These are phyloP conservation scores for Alternaria postmessia DNA, from an alignment of 2,329 filamentous ascomycete genomes.

Conservation along the genomic window DNA sequence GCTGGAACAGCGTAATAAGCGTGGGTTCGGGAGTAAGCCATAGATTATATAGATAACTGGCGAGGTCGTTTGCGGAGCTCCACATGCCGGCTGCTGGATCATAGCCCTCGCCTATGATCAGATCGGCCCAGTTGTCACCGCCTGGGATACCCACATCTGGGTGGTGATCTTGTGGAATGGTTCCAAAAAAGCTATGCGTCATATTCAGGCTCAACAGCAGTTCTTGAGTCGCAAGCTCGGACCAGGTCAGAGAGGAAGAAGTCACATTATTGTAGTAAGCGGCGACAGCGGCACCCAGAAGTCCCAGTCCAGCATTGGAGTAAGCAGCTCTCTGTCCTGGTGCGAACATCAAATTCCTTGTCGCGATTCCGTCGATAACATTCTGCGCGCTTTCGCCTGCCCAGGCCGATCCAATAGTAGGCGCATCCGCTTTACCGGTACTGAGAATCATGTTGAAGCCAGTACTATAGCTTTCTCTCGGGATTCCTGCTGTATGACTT, in stretches of 20 bases:
- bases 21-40: conserved; percentile 35
- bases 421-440: conserved; percentile 33
- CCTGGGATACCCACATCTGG: conserved; percentile 35
- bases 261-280: conserved; percentile 36
- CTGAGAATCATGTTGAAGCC: conserved; percentile 39
- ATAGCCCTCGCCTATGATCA: conserved; percentile 39
- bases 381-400: conserved; percentile 26
- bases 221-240: conserved; percentile 27
- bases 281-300: conserved; percentile 38
- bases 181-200: conserved; percentile 38
- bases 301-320: conserved; percentile 40
- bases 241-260: conserved; percentile 29
- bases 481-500: conserved; percentile 40
- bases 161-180: conserved; percentile 28
- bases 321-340: conserved; percentile 42
- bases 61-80: conserved; percentile 43
- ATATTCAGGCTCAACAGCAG: conserved; percentile 36
- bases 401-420: conserved; percentile 40
- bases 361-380: conserved; percentile 30
- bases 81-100: conserved; percentile 45
- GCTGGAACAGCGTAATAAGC: conserved; percentile 37
- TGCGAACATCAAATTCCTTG: conserved; percentile 38
- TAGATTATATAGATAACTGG: conserved; percentile 32
- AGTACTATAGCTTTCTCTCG: conserved; percentile 42
- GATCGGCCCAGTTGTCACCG: conserved; percentile 37